phyloP scores from a whole-genome alignment of 2,329 filamentous ascomycete species.

The Alternaria novae-zelandiae region DNA sequence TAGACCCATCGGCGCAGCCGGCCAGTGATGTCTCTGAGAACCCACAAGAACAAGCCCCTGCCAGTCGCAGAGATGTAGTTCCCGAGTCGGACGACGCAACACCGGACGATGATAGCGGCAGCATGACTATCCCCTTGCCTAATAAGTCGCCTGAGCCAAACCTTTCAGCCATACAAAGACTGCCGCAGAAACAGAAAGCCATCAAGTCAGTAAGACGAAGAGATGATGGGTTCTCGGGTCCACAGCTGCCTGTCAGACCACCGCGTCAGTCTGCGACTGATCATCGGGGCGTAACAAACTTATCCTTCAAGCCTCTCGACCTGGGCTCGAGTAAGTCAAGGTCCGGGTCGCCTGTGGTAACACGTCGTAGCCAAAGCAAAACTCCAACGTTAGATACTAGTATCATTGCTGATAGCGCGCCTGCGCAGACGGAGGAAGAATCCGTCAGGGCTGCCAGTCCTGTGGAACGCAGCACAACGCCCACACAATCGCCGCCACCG shows the following conservation, averaged over 20 bases:
- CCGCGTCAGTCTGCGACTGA: neutral
- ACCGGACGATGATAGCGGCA: neutral
- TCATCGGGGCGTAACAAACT: neutral
- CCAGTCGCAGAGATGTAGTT: slow-evolving; percentile 7
- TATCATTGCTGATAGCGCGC: neutral
- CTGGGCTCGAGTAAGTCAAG: neutral
- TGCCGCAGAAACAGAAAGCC: slow-evolving; percentile 3
- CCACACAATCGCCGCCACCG: neutral
- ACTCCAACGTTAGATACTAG: neutral
- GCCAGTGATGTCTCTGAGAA: slow-evolving; percentile 12
- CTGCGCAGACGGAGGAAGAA: neutral
- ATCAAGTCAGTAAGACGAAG: slow-evolving; percentile 10
- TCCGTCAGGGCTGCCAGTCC: neutral
- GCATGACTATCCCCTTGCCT: neutral
- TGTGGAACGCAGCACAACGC: neutral
- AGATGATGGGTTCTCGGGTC: neutral
- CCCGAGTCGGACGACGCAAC: slow-evolving; percentile 3
- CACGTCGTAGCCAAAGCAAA: neutral
- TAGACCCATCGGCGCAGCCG: neutral
- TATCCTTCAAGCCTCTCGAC: neutral
- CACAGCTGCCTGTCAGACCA: neutral
- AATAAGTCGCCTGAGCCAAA: neutral
- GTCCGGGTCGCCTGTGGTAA: neutral
- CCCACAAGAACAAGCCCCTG: slow-evolving; percentile 15
- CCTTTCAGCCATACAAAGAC: neutral